These are phyloP conservation scores for Penicillium soppii DNA, from an alignment of 495 filamentous ascomycete species.

Conservation along the genomic window DNA sequence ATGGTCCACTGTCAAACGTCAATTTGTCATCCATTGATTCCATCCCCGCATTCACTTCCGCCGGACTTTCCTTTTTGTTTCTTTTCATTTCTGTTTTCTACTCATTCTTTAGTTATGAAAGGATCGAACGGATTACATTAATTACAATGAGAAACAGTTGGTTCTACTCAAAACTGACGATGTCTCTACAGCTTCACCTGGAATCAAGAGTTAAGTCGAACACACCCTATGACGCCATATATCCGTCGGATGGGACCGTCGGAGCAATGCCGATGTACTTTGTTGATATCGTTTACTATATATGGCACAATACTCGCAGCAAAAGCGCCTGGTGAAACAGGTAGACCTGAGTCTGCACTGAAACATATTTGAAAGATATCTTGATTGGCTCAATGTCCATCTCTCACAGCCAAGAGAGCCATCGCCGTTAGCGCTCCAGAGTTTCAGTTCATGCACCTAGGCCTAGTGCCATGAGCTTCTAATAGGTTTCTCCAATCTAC, in stretches of 20 bases:
- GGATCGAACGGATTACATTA: too few species aligned
- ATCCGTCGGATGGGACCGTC: neutral
- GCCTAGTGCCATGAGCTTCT: neutral
- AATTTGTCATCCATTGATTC: constrained; percentile 33
- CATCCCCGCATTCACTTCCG: constrained; percentile 10
- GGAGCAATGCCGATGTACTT: neutral
- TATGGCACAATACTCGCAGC: neutral
- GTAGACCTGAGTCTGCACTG: neutral
- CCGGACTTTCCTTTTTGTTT: neutral
- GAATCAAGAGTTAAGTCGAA: too few species aligned
- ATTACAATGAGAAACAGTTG: too few species aligned
- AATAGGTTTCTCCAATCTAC: neutral
- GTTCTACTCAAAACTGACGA: too few species aligned
- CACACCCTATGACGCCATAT: neutral
- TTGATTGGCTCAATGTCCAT: neutral
- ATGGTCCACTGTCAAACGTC: neutral
- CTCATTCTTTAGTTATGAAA: neutral
- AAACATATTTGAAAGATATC: neutral
- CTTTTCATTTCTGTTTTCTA: neutral
- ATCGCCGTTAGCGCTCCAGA: neutral
- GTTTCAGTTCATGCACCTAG: neutral
- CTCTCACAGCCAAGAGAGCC: neutral
- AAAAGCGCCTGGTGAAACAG: neutral
- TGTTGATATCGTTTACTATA: neutral
- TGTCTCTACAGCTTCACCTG: too few species aligned